phyloP scores from a whole-genome alignment of 345 rosid genomes.

The Citrus sinensis region DVS_A1.0 CM039165.1:27399501-27400000 shows the following conservation, averaged over 20 bases:
- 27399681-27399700: constrained; percentile 38
- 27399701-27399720: constrained; percentile 5
- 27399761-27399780: constrained; percentile 36
- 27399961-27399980: constrained; percentile 19
- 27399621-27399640: constrained; percentile 32
- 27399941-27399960: background rate
- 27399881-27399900: constrained; percentile 10
- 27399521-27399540: constrained; percentile 40
- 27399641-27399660: constrained; percentile 41
- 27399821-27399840: constrained; percentile 39
- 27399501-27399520: constrained; percentile 42
- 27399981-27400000: constrained; percentile 22
- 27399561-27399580: constrained; percentile 51
- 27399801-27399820: constrained; percentile 36
- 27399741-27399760: constrained; percentile 42
- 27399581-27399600: constrained; percentile 32
- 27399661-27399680: constrained; percentile 39
- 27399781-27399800: constrained; percentile 42
- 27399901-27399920: constrained; percentile 18
- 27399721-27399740: constrained; percentile 36
- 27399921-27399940: constrained; percentile 25
- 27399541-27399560: constrained; percentile 46
- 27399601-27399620: background rate
- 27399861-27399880: background rate
- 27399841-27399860: constrained; percentile 30